These are phyloP conservation scores for Ceratocystis diversiconidia DNA, from an alignment of 2,329 filamentous ascomycete species.

Conservation along the genomic window DNA sequence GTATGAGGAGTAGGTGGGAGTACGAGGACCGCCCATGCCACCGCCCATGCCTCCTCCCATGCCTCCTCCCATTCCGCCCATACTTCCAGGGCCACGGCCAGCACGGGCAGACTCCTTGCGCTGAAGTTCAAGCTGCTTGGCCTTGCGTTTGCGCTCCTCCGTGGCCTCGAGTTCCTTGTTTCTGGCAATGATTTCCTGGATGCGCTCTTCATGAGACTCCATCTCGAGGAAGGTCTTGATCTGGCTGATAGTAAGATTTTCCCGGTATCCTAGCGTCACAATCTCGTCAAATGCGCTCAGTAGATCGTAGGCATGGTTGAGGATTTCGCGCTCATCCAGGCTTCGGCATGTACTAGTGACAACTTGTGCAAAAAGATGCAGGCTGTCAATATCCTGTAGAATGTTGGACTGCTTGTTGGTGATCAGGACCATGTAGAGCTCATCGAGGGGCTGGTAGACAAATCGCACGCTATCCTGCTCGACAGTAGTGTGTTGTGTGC, in stretches of 20 bases:
- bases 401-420: conserved; percentile 99
- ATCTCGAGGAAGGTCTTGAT: conserved; percentile 99
- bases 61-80: conserved; percentile 18
- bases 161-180: conserved; percentile 98
- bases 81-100: conserved; percentile 39
- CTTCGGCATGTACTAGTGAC: conserved; percentile 94
- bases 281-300: conserved; percentile 95
- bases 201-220: conserved; percentile 97
- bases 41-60: conserved; percentile 8
- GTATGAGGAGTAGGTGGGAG: conserved; percentile 64
- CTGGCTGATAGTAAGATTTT: conserved; percentile 90
- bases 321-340: conserved; percentile 86
- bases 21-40: conserved; percentile 42
- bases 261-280: conserved; percentile 85
- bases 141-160: conserved; percentile 95
- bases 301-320: conserved; percentile 88
- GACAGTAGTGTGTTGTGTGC: conserved; percentile 93
- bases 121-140: conserved; percentile 97
- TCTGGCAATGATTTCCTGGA: conserved; percentile 92
- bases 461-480: conserved; percentile 99
- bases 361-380: conserved; percentile 95
- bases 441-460: conserved; percentile 96
- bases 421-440: conserved; percentile 98
- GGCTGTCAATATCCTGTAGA: conserved; percentile 93
- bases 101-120: conserved; percentile 84